These are phyloP conservation scores for Euphorbia celastroides DNA, from an alignment of 441 rosid genomes.

Conservation along the genomic window DNA sequence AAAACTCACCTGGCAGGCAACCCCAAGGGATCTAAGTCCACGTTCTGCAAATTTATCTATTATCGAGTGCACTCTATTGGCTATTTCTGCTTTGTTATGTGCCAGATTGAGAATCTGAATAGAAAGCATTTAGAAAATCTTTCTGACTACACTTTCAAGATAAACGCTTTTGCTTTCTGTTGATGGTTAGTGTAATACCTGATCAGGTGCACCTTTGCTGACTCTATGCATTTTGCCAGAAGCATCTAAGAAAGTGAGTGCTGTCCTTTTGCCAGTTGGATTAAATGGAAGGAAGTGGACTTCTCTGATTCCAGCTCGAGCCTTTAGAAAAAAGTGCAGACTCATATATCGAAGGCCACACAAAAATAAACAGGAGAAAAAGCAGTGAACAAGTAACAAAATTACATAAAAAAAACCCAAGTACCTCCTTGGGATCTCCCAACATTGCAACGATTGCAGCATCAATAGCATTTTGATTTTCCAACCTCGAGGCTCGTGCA, in stretches of 20 bases:
- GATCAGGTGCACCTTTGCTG: constrained; percentile 98
- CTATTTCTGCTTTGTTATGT: constrained; percentile 49
- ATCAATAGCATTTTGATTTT: constrained; percentile 77
- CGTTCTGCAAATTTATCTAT: constrained; percentile 89
- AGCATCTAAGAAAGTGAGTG: constrained; percentile 72
- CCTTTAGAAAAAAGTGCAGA: constrained; percentile 33
- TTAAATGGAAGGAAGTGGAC: constrained; percentile 92
- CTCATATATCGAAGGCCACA: neutral
- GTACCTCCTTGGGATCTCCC: constrained; percentile 89
- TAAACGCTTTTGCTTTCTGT: neutral
- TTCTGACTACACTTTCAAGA: constrained; percentile 2
- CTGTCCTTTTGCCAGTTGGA: constrained; percentile 92
- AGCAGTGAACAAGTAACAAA: neutral
- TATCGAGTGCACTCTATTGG: constrained; percentile 58
- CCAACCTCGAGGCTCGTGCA: constrained; percentile 69
- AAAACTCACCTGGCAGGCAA: constrained; percentile 26
- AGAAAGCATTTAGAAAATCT: neutral
- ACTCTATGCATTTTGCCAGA: constrained; percentile 75
- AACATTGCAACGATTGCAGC: constrained; percentile 75
- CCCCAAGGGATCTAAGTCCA: constrained; percentile 83
- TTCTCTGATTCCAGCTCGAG: constrained; percentile 79
- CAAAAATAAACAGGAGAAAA: neutral
- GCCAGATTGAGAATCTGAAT: constrained; percentile 48
- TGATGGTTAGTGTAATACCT: constrained; percentile 37
- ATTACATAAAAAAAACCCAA: no score